Evolutionary conservation across 1,139 yeast species (phyloP).

Genomic region (Pneumocystis sp.): DNA sequence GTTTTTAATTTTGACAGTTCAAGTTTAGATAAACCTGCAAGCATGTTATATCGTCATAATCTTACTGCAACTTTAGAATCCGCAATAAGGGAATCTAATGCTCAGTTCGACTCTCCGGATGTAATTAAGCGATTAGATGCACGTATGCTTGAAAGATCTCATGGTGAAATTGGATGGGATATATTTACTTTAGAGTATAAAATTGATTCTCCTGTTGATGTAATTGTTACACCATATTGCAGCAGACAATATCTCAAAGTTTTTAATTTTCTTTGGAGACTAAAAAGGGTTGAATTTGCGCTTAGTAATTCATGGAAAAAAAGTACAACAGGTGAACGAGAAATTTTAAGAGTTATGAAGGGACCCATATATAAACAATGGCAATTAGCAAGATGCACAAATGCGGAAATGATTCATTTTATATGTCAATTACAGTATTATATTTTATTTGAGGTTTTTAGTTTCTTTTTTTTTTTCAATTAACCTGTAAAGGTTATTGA

Average conservation of each 20-base stretch:
- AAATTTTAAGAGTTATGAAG: slow-evolving; percentile 13
- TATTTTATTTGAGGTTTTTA: slow-evolving; percentile 24
- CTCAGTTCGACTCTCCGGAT: slow-evolving; percentile 31
- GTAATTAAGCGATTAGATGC: slow-evolving; percentile 60
- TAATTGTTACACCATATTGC: slow-evolving; percentile 25
- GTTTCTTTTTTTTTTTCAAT: neutral
- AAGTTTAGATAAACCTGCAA: slow-evolving; percentile 46
- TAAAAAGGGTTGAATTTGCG: slow-evolving; percentile 45
- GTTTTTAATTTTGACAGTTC: neutral
- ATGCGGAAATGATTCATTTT: slow-evolving; percentile 27
- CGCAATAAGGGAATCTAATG: slow-evolving; percentile 50
- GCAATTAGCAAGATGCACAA: slow-evolving; percentile 21
- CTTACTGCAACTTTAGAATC: slow-evolving; percentile 51
- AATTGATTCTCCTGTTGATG: slow-evolving; percentile 39
- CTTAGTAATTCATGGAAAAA: slow-evolving; percentile 36
- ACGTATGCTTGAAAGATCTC: slow-evolving; percentile 50
- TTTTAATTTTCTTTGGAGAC: slow-evolving; percentile 73
- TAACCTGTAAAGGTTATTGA: slow-evolving; percentile 20
- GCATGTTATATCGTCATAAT: slow-evolving; percentile 47
- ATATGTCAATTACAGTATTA: slow-evolving; percentile 28
- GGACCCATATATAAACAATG: slow-evolving; percentile 16
- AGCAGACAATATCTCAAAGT: slow-evolving; percentile 56
- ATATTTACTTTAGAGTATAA: slow-evolving; percentile 78
- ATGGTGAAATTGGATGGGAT: slow-evolving; percentile 68
- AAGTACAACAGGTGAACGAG: slow-evolving; percentile 21